phyloP scores from a whole-genome alignment of 176 grass and related monocot species.

The Eremochloa ophiuroides region DNA sequence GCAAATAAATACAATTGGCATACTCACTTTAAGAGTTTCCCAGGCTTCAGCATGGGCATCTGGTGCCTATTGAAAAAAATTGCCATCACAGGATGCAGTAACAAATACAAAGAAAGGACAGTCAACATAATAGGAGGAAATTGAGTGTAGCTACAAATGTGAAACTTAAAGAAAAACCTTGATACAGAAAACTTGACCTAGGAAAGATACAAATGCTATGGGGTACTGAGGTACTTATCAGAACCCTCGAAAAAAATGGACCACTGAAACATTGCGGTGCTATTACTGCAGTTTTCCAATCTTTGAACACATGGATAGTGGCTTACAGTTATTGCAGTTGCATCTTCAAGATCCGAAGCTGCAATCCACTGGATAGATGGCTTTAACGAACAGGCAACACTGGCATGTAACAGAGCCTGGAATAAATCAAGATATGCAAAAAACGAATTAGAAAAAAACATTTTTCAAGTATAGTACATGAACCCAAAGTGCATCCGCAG shows the following conservation, averaged over 20 bases:
- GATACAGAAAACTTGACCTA: neutral
- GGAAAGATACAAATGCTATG: neutral
- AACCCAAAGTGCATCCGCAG: neutral
- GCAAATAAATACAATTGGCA: neutral
- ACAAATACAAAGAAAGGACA: neutral
- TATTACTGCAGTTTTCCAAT: neutral
- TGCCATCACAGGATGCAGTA: neutral
- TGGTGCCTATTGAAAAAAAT: conserved; percentile 55
- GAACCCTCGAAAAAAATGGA: neutral
- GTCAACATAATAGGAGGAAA: neutral
- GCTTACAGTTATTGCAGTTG: conserved; percentile 64
- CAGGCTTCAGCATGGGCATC: conserved; percentile 76
- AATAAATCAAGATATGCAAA: conserved; percentile 29
- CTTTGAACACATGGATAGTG: neutral
- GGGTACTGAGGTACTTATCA: neutral
- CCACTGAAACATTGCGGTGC: neutral
- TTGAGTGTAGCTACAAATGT: neutral
- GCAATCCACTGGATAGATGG: conserved; percentile 90
- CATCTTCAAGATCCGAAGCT: conserved; percentile 97
- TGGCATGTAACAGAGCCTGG: conserved; percentile 89
- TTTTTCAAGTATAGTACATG: neutral
- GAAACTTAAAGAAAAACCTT: conserved; percentile 1
- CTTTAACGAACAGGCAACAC: conserved; percentile 68
- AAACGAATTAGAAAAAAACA: conserved; percentile 23
- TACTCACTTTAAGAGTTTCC: conserved; percentile 76